Base-by-base conservation (phyloP, 1,284 basidiomycete genomes). In the Cryptococcus maquisensis region DNA sequence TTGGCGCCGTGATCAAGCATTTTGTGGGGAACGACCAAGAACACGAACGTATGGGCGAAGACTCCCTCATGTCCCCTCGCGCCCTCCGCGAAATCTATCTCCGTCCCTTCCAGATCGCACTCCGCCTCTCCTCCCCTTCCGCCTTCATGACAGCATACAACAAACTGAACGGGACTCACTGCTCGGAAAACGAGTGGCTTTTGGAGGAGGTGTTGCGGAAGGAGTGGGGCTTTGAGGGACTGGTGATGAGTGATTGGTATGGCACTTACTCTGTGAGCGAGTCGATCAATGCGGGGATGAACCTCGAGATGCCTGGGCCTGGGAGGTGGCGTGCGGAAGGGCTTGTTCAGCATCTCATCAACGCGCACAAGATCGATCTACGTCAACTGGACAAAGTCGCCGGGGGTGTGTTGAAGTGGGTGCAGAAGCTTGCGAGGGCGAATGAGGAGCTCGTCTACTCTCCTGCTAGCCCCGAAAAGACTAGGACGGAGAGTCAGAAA, bases 71-170 rank as follows among this genome's bases (percentile, higher is more conserved):
- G 26, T 54, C 59, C 10, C 47, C 57, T 21, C 82, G 89, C 40
- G 85, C 89, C 0, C 78, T 93, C 23, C 80, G 88, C 23, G 90
- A 93, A 69, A 81, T 93, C 42, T 92, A 92, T 72, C 80, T 90
- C 41, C 59, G 85, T 78, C 85, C 86, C 0, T 92, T 92, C 78
- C 88, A 90, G 84, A 80, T 92, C 42, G 86, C 87, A 0, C 82
- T 87, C 71, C 85, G 85, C 66, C 78, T 84, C 50, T 42, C 66
- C 21, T 63, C 66, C 9, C 82, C 82, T 7, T 57, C 51, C 64
- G 71, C 66, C n/a, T 67, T 61, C 60, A 74, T 74, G 72, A 67
- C 72, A 2, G 65, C 71, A 2, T 83, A 84, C 65, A 82, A 82
- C 62, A 79, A 80, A 9, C 68, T 84, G 44, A 83, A 84, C 64